phyloP scores from a whole-genome alignment of 2,329 filamentous ascomycete genomes.

The Alternaria sp. region DNA sequence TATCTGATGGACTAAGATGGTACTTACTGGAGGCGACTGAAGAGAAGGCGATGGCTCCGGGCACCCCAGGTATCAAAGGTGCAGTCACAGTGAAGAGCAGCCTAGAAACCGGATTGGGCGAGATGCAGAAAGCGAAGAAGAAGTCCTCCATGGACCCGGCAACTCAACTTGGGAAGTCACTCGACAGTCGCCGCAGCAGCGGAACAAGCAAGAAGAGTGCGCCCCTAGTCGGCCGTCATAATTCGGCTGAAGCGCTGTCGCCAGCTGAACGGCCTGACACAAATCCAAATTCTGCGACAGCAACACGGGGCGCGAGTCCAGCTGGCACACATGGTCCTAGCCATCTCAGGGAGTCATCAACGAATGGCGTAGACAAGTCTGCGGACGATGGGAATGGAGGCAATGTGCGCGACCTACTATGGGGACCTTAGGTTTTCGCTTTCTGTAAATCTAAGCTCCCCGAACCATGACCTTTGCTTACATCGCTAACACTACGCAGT shows the following conservation, averaged over 20 bases:
- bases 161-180: slow-evolving; percentile 73
- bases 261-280: slow-evolving; percentile 31
- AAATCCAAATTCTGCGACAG: slow-evolving; percentile 35
- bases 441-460: slow-evolving; percentile 43
- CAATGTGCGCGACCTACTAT: slow-evolving; percentile 54
- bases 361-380: slow-evolving; percentile 29
- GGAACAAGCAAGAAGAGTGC: slow-evolving; percentile 80
- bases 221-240: slow-evolving; percentile 43
- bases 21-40: slow-evolving; percentile 93
- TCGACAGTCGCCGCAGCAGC: slow-evolving; percentile 90
- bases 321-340: slow-evolving; percentile 41
- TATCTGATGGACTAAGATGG: slow-evolving; percentile 94
- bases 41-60: slow-evolving; percentile 85
- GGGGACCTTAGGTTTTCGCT: slow-evolving; percentile 50
- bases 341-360: slow-evolving; percentile 42
- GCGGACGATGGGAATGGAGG: slow-evolving; percentile 41
- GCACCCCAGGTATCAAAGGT: slow-evolving; percentile 82
- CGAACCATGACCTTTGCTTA: neutral
- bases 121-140: slow-evolving; percentile 54
- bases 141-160: slow-evolving; percentile 55
- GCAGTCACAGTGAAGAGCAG: slow-evolving; percentile 91
- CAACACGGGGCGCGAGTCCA: slow-evolving; percentile 43
- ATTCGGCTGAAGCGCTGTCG: slow-evolving; percentile 35
- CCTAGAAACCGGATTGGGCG: slow-evolving; percentile 84
- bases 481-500: slow-evolving; percentile 19